A percentile compares a stretch with the other conserved stretches of the same genome.
Conservation (phyloP, 2,329 filamentous ascomycete genomes). For the Phaeosphaeriaceae sp. region DNA sequence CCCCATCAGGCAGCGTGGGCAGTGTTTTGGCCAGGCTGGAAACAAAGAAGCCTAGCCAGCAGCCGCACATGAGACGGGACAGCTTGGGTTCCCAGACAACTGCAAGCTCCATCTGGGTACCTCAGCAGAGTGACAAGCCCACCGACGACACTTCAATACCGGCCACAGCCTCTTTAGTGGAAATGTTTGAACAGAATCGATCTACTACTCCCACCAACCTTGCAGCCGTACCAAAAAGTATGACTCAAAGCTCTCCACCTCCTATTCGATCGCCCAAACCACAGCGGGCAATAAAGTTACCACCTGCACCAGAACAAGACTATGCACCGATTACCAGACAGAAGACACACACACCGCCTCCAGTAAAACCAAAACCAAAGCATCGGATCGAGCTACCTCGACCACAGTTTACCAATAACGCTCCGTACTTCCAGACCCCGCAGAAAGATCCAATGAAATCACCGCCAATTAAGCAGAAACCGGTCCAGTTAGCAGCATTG, state of each 20-base stretch:
- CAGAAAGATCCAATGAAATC: conserved; percentile 33
- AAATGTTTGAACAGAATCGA: conserved; percentile 68
- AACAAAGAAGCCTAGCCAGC: conserved; percentile 21
- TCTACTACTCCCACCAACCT: conserved; percentile 25
- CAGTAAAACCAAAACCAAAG: conserved; percentile 42
- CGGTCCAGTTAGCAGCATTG: conserved; percentile 25
- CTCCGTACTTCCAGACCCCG: conserved; percentile 20
- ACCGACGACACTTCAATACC: conserved; percentile 66
- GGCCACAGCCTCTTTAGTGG: conserved; percentile 69
- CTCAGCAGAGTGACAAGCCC: conserved; percentile 31
- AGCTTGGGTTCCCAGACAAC: conserved; percentile 23
- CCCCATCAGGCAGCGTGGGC: conserved; percentile 43
- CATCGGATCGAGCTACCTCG: conserved; percentile 21
- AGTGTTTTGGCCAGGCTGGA: conserved; percentile 41
- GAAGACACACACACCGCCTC: conserved; percentile 32
- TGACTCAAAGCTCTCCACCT: conserved; percentile 35
- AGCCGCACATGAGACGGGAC: conserved; percentile 20
- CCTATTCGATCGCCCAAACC: conserved; percentile 53
- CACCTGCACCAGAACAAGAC: conserved; percentile 31
- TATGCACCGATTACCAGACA: conserved; percentile 22
- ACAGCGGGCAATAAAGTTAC: conserved; percentile 36
- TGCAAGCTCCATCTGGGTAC: conserved; percentile 11
- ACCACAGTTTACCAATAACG: conserved; percentile 21
- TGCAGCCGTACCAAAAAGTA: conserved; percentile 20
- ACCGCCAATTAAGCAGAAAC: conserved; percentile 35